These are phyloP conservation scores for Dioszegia aurantiaca DNA, from an alignment of 768 basidiomycete genomes.

Conservation along the genomic window DNA sequence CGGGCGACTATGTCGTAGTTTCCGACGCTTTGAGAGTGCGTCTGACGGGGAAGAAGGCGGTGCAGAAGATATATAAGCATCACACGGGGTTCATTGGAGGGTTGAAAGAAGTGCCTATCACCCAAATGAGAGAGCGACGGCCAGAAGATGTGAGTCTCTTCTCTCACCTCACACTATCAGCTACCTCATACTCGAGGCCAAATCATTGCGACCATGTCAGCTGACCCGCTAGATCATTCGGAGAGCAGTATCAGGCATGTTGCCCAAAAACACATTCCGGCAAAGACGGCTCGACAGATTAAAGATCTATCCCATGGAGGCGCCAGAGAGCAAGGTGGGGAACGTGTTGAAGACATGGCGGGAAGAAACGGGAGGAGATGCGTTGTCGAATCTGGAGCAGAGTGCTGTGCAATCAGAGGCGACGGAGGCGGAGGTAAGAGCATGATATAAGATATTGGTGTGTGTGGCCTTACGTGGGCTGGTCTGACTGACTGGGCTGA, in stretches of 20 bases:
- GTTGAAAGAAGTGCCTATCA: conserved; percentile 83
- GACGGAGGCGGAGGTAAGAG: background rate
- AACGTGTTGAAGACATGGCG: conserved; percentile 39
- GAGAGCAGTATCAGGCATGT: conserved; percentile 94
- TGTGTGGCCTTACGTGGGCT: background rate
- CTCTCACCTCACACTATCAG: no score
- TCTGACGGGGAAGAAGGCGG: conserved; percentile 83
- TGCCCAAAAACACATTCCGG: conserved; percentile 95
- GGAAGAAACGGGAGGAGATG: conserved; percentile 16
- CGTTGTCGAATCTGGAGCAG: no score
- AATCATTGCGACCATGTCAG: no score
- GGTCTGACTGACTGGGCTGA: no score
- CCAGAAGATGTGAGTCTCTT: conserved; percentile 83
- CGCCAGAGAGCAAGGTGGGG: conserved; percentile 24
- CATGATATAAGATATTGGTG: background rate
- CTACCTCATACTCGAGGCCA: no score
- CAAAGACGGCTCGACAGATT: conserved; percentile 82
- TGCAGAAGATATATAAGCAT: conserved; percentile 81
- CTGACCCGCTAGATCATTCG: conserved; percentile 71
- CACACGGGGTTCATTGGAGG: conserved; percentile 93
- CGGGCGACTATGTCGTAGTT: conserved; percentile 96
- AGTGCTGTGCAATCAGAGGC: background rate
- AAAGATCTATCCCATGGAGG: conserved; percentile 72
- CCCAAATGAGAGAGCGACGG: conserved; percentile 74
- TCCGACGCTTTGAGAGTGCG: conserved; percentile 79